Base-by-base conservation (phyloP, 441 rosid genomes). In the Populus tomentosa region DNA sequence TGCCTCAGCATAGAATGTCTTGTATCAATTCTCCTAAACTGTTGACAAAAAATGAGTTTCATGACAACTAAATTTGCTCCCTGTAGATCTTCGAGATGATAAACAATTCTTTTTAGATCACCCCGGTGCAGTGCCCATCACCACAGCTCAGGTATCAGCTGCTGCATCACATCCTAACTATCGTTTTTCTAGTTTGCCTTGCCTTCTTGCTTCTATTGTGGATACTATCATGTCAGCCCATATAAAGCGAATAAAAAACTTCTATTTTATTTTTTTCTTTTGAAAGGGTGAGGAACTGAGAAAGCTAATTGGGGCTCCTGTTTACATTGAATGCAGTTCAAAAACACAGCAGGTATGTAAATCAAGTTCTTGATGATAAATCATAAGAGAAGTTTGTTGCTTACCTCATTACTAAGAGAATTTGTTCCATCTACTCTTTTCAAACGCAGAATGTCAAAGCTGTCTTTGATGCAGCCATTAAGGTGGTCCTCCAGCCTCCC, bases 401-500 rank as follows among this genome's bases (percentile, higher is more conserved):
- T 46, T 40, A 9, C 56, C 40, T 20, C 14, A 14, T 42, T 10
- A 28, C 40, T 30, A 30, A 30, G 4, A 30, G 32, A 30, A 30
- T 30, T 70, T 69, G 9, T 73, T 75, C 65, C 40, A 28, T 72
- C 20, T 65, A 63, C 67, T n/a, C 67, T 73, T 71, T 83, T 65
- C 50, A 32, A 80, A 68, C 68, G 69, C 93, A 94, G 98, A 94
- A 90, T 75, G 94, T 94, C 79, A 94, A 94, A 87, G 95, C 92
- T 2, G 97, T 94, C 79, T 94, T 94, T 82, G 98, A 94, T 84
- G 94, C 97, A 0, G 98, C 98, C 82, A 95, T 95, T 78, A 90
- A 90, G 82, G 94, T 95, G 70, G 98, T 93, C 82, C 95, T 95
- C 69, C 98, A 95, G 87, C 98, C 98, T n/a, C 93, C 97, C 0